Conservation (phyloP, 2,329 filamentous ascomycete species). For the Dactylonectria estremocensis region DNA sequence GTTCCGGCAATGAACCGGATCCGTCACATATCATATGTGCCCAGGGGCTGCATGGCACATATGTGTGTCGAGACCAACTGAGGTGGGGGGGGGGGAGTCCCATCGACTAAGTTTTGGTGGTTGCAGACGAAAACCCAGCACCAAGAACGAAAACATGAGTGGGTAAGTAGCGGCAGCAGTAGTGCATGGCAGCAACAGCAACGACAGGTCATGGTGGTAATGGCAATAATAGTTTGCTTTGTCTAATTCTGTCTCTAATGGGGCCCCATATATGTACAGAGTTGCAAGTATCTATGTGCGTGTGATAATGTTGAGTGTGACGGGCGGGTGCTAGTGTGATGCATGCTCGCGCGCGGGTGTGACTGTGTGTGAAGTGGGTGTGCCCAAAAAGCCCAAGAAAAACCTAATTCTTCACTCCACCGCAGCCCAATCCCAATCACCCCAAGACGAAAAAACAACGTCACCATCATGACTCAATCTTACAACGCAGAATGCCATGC, state of each 20-base stretch:
- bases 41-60: background rate
- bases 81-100: background rate
- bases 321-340: constrained; percentile 25
- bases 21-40: constrained; percentile 1
- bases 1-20: background rate
- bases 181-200: constrained; percentile 13
- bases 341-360: constrained; percentile 25
- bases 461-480: constrained; percentile 34
- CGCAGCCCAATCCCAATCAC: constrained; percentile 28
- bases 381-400: constrained; percentile 29
- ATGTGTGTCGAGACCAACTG: background rate
- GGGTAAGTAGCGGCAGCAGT: background rate
- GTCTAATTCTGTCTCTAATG: constrained; percentile 39
- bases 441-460: constrained; percentile 20
- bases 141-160: background rate
- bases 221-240: constrained; percentile 41
- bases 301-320: constrained; percentile 30
- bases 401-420: constrained; percentile 27
- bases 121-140: background rate
- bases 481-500: constrained; percentile 38
- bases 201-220: background rate
- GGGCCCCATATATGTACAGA: constrained; percentile 42
- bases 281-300: constrained; percentile 21
- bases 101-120: background rate
- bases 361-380: constrained; percentile 29